Evolutionary conservation across 2,329 filamentous ascomycete genomes (phyloP).

Genomic region (Ophiostoma ips): DNA sequence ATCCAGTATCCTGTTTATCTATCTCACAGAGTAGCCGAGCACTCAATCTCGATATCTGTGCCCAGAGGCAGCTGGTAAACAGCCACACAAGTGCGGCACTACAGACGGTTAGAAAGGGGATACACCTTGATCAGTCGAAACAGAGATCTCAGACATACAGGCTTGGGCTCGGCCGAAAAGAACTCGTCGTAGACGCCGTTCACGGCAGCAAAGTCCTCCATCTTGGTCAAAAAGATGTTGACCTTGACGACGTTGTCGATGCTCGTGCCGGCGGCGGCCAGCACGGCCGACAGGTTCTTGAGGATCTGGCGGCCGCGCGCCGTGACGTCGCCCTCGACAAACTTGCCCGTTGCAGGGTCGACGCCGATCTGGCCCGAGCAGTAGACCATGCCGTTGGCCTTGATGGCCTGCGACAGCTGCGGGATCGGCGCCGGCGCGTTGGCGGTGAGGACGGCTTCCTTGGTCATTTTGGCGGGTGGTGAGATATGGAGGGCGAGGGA

Average conservation of each 20-base stretch:
- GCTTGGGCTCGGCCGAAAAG: constrained; percentile 31
- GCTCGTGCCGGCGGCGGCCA: constrained; percentile 44
- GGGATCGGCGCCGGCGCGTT: constrained; percentile 38
- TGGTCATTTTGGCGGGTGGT: background rate
- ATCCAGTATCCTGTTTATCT: too few relatives aligned
- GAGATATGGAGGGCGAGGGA: background rate
- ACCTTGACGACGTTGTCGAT: constrained; percentile 51
- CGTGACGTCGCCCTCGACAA: constrained; percentile 43
- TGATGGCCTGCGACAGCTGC: constrained; percentile 46
- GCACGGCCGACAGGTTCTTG: constrained; percentile 43
- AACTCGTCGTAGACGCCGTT: constrained; percentile 41
- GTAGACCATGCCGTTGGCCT: constrained; percentile 53
- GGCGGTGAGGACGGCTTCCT: constrained; percentile 27
- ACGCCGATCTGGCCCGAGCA: constrained; percentile 40
- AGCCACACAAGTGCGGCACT: constrained; percentile 53
- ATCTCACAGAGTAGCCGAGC: constrained; percentile 22
- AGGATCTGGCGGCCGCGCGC: constrained; percentile 40
- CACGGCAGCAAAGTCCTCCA: constrained; percentile 48
- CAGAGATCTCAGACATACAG: constrained; percentile 23
- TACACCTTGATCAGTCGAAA: too few relatives aligned
- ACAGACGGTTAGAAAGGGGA: background rate
- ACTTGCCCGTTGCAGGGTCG: constrained; percentile 25
- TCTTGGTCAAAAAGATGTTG: constrained; percentile 51
- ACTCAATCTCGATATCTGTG: constrained; percentile 64
- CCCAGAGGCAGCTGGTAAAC: constrained; percentile 58